phyloP scores from a whole-genome alignment of 768 basidiomycete species.

The Termitomyces sp. region DNA sequence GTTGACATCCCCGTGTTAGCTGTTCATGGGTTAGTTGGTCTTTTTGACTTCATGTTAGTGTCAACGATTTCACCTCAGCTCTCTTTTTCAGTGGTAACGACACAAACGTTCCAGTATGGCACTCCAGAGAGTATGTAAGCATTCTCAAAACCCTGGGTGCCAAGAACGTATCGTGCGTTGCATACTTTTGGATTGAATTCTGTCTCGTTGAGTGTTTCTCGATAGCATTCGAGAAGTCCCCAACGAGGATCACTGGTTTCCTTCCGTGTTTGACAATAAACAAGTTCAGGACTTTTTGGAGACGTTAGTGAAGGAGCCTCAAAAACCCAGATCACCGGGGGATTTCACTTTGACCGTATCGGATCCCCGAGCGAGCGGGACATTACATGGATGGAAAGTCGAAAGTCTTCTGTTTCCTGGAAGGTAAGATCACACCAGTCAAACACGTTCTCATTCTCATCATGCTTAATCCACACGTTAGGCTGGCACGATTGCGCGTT shows the following conservation, averaged over 20 bases:
- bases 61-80: background rate
- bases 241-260: constrained; percentile 68
- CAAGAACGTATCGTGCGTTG: constrained; percentile 43
- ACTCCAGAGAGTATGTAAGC: constrained; percentile 62
- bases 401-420: constrained; percentile 58
- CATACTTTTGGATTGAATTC: background rate
- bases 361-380: constrained; percentile 62
- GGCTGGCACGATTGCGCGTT: constrained; percentile 34
- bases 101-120: constrained; percentile 86
- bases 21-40: constrained; percentile 66
- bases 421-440: constrained; percentile 33
- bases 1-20: constrained; percentile 65
- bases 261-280: constrained; percentile 47
- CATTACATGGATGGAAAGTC: constrained; percentile 68
- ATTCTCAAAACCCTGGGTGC: constrained; percentile 51
- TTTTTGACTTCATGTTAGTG: background rate
- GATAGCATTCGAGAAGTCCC: constrained; percentile 58
- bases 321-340: constrained; percentile 10
- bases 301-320: constrained; percentile 11
- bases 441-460: background rate
- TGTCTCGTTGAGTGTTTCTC: background rate
- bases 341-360: constrained; percentile 72
- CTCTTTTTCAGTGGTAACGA: constrained; percentile 56
- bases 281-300: constrained; percentile 55
- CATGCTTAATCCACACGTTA: constrained; percentile 9